A percentile compares a stretch with the other conserved stretches of the same genome.
Conservation (phyloP, 2,329 filamentous ascomycete species). For the Beauveria sp. region DNA sequence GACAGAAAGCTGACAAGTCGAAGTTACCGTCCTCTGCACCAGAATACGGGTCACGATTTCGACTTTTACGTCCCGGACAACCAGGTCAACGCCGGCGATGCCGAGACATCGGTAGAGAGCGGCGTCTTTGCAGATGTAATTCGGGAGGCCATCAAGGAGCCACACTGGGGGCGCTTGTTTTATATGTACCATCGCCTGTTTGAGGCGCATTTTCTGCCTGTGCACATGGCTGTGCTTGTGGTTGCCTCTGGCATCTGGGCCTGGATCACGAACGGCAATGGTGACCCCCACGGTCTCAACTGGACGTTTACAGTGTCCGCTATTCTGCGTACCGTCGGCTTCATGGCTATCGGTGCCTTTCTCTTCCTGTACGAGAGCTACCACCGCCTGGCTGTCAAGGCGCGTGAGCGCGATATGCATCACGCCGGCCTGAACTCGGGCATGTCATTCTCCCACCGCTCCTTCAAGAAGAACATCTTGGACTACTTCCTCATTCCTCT, state of each 20-base stretch:
- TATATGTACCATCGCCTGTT: conserved; percentile 61
- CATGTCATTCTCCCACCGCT: conserved; percentile 57
- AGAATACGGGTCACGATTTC: conserved; percentile 33
- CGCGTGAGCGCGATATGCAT: conserved; percentile 59
- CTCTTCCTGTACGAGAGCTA: conserved; percentile 61
- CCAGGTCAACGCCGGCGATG: conserved; percentile 30
- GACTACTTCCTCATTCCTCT: conserved; percentile 61
- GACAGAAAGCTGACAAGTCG: conserved; percentile 49
- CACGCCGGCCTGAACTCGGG: conserved; percentile 55
- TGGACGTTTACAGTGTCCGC: conserved; percentile 56
- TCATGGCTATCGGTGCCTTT: conserved; percentile 55
- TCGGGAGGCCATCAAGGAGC: conserved; percentile 41
- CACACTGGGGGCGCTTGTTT: conserved; percentile 48
- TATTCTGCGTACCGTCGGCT: conserved; percentile 50
- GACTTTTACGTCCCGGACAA: conserved; percentile 41
- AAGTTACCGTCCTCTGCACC: conserved; percentile 49
- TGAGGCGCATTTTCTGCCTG: conserved; percentile 64
- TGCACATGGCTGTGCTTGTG: conserved; percentile 59
- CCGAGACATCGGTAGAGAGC: conserved; percentile 35
- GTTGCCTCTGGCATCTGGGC: conserved; percentile 54
- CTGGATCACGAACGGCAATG: conserved; percentile 41
- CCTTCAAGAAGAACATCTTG: conserved; percentile 45
- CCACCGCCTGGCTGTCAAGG: conserved; percentile 52
- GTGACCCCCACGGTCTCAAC: conserved; percentile 44
- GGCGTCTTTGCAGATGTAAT: conserved; percentile 49